phyloP scores from a whole-genome alignment of 2,329 filamentous ascomycete species.

The Scedosporium minutisporum region DNA sequence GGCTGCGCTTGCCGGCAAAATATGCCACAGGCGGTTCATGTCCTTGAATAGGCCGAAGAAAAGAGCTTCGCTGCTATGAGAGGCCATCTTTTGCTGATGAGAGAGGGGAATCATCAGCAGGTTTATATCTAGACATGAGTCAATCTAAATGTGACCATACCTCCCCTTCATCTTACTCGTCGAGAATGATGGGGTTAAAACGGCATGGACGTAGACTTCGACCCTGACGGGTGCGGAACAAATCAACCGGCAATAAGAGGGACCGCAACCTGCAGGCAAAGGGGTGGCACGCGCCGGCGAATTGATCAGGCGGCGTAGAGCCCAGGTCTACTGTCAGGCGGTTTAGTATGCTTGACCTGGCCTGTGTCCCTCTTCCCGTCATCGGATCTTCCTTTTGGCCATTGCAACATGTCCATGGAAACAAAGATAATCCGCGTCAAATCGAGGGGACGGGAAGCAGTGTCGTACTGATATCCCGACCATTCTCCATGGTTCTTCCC shows the following conservation, averaged over 20 bases:
- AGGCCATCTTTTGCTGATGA: background rate
- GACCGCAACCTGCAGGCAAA: background rate
- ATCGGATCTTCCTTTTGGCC: background rate
- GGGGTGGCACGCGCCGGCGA: background rate
- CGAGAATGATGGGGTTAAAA: background rate
- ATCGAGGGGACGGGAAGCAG: background rate
- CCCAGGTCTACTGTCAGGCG: background rate
- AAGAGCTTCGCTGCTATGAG: background rate
- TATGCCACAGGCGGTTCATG: background rate
- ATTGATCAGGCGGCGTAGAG: background rate
- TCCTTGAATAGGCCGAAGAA: background rate
- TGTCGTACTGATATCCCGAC: background rate
- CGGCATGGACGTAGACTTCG: background rate
- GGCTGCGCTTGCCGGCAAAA: constrained; percentile 1
- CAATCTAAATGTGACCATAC: constrained; percentile 1
- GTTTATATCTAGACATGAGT: background rate
- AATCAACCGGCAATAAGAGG: background rate
- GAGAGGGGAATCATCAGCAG: background rate
- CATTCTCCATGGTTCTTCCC: background rate
- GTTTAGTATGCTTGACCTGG: background rate
- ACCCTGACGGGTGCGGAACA: background rate
- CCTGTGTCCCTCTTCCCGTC: background rate
- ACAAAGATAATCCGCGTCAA: background rate
- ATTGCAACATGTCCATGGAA: background rate
- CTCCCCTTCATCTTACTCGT: background rate